A percentile compares a stretch with the other conserved stretches of the same genome.
phyloP scores from a whole-genome alignment of 495 filamentous ascomycete genomes.

The Penicillium lagena region DNA sequence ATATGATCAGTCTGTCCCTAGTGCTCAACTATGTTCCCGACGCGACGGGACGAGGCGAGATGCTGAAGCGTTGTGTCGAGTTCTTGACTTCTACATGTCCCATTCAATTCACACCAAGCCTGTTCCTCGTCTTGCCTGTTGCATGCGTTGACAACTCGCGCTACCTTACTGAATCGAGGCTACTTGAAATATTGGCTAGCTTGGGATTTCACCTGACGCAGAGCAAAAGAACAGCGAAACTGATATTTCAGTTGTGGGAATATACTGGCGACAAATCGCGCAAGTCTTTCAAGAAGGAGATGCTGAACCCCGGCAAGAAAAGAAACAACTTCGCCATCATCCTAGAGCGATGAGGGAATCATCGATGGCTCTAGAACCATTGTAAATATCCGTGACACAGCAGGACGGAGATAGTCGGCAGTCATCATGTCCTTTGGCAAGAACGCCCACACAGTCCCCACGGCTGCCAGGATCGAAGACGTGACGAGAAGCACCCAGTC shows the following conservation, averaged over 20 bases:
- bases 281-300: slow-evolving; percentile 56
- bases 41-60: slow-evolving; percentile 68
- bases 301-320: slow-evolving; percentile 62
- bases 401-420: slow-evolving; percentile 7
- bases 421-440: slow-evolving; percentile 60
- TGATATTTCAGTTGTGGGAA: slow-evolving; percentile 86
- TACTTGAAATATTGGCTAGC: slow-evolving; percentile 66
- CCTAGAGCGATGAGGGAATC: slow-evolving; percentile 29
- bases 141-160: slow-evolving; percentile 89
- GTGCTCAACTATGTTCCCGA: slow-evolving; percentile 92
- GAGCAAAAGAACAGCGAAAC: slow-evolving; percentile 70
- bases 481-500: slow-evolving; percentile 65
- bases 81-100: slow-evolving; percentile 40
- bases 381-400: background rate
- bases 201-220: slow-evolving; percentile 63
- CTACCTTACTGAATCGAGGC: slow-evolving; percentile 70
- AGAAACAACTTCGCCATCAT: slow-evolving; percentile 89
- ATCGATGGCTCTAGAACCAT: background rate
- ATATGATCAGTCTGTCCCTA: slow-evolving; percentile 87
- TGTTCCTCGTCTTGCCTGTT: slow-evolving; percentile 88
- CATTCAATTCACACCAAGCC: slow-evolving; percentile 51
- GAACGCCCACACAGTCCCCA: slow-evolving; percentile 85
- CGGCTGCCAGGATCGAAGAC: slow-evolving; percentile 59
- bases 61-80: slow-evolving; percentile 63
- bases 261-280: slow-evolving; percentile 26